phyloP scores from a whole-genome alignment of 192 early-diverging fungal genomes.

The Entomortierella lignicola region DNA sequence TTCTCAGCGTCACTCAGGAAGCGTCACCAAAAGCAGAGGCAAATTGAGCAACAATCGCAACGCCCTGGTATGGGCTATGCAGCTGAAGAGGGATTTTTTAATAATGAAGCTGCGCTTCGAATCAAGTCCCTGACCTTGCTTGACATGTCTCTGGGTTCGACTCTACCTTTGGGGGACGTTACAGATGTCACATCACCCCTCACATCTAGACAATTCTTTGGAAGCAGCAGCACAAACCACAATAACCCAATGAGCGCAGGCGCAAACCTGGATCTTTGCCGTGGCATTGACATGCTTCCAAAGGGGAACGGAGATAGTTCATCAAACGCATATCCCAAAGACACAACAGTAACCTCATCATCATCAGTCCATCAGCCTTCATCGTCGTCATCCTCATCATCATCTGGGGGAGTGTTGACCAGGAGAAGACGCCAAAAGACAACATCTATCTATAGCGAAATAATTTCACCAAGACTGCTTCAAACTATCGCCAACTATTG shows the following conservation, averaged over 20 bases:
- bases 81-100: slow-evolving; percentile 41
- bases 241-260: slow-evolving; percentile 4
- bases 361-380: slow-evolving; percentile 2
- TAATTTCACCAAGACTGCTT: slow-evolving; percentile 45
- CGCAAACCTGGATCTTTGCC: slow-evolving; percentile 26
- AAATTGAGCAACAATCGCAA: slow-evolving; percentile 4
- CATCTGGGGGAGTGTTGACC: not conserved
- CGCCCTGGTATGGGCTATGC: slow-evolving; percentile 28
- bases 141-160: slow-evolving; percentile 33
- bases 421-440: slow-evolving; percentile 52
- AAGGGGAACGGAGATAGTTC: slow-evolving; percentile 17
- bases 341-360: slow-evolving; percentile 6
- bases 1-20: slow-evolving; percentile 31
- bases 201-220: slow-evolving; percentile 38
- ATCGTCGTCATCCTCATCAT: slow-evolving; percentile 17
- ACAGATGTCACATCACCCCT: not conserved
- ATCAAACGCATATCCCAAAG: slow-evolving; percentile 11
- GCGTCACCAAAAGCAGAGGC: slow-evolving; percentile 43
- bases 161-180: slow-evolving; percentile 5
- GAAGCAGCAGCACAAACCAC: slow-evolving; percentile 19
- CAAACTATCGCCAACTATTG: slow-evolving; percentile 44
- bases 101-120: slow-evolving; percentile 45
- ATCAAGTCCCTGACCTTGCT: slow-evolving; percentile 47
- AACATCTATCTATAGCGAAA: slow-evolving; percentile 41
- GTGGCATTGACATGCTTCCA: slow-evolving; percentile 27